phyloP scores from a whole-genome alignment of 2,329 filamentous ascomycete species.

The Chrysoporthe puriensis region DNA sequence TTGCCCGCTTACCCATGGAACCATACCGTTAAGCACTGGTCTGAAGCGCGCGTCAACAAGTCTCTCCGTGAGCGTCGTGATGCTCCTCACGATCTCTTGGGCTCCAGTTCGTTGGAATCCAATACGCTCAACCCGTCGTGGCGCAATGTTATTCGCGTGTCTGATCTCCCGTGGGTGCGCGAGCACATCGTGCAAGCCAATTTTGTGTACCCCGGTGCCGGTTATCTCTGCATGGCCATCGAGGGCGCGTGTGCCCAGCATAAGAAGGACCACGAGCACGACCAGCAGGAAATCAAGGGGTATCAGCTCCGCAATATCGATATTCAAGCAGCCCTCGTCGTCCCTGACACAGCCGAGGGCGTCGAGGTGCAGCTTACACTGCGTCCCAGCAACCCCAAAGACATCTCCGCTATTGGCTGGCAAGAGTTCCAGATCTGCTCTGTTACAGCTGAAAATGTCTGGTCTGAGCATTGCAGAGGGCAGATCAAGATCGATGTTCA shows the following conservation, averaged over 20 bases:
- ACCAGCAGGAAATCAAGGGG: neutral
- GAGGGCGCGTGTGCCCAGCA: conserved; percentile 8
- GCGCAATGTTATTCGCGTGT: conserved; percentile 38
- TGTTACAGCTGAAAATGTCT: neutral
- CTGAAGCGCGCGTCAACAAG: conserved; percentile 40
- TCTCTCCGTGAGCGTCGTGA: conserved; percentile 40
- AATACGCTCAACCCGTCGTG: conserved; percentile 39
- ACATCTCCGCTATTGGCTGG: conserved; percentile 3
- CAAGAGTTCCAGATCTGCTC: conserved; percentile 4
- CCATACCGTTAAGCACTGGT: conserved; percentile 46
- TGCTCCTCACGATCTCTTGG: conserved; percentile 45
- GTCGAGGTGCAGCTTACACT: conserved; percentile 14
- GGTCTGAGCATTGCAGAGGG: conserved; percentile 7
- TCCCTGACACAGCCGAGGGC: conserved; percentile 8
- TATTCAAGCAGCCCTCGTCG: neutral
- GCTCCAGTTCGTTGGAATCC: conserved; percentile 37
- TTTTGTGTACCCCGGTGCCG: conserved; percentile 13
- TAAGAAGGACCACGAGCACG: neutral
- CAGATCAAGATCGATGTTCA: conserved; percentile 6
- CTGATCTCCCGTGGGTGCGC: conserved; percentile 14
- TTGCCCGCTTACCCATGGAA: conserved; percentile 53
- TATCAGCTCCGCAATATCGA: conserved; percentile 16
- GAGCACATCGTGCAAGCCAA: conserved; percentile 11
- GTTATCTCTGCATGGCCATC: conserved; percentile 21
- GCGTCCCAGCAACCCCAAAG: neutral